A percentile compares a stretch with the other conserved stretches of the same genome.
Conservation (phyloP, 2,329 filamentous ascomycete species). For the Biscogniauxia mediterranea region DNA sequence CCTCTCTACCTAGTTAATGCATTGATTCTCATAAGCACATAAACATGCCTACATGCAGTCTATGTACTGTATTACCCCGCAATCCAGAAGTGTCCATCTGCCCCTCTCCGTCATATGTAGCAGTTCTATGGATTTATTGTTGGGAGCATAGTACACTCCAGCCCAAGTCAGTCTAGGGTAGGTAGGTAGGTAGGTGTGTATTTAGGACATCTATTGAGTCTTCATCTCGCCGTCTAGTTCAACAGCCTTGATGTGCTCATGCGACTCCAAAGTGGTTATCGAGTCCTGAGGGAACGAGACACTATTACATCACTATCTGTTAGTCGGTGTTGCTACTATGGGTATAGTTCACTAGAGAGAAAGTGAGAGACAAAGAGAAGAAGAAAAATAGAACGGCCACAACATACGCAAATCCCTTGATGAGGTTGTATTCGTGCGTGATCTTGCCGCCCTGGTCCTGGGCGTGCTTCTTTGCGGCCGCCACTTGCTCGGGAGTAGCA, state of each 20-base stretch:
- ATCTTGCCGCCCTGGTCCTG: conserved; percentile 78
- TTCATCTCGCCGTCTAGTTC: conserved; percentile 70
- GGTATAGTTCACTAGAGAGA: conserved; percentile 2
- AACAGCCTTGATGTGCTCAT: conserved; percentile 70
- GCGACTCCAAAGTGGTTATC: conserved; percentile 62
- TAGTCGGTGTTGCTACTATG: conserved; percentile 1
- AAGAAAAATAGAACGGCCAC: background rate
- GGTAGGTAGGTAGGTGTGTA: too few species aligned
- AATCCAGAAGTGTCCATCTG: conserved; percentile 5
- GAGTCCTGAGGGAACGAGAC: conserved; percentile 69
- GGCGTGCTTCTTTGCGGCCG: conserved; percentile 72
- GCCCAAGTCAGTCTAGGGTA: too few species aligned
- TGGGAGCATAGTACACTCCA: too few species aligned
- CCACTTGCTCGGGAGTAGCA: conserved; percentile 63
- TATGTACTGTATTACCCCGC: conserved; percentile 6
- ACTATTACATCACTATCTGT: conserved; percentile 42
- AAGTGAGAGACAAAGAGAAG: background rate
- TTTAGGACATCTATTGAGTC: conserved; percentile 59
- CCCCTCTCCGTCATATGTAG: conserved; percentile 12
- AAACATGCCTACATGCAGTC: conserved; percentile 7
- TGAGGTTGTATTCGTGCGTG: conserved; percentile 76
- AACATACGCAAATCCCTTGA: conserved; percentile 90
- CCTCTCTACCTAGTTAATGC: background rate
- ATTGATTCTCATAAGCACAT: conserved; percentile 4
- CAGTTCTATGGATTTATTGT: too few species aligned